Evolutionary conservation across 768 basidiomycete genomes (phyloP), one percentile per base, ranked within the genome.

Genomic region (Bullera alba): DNA sequence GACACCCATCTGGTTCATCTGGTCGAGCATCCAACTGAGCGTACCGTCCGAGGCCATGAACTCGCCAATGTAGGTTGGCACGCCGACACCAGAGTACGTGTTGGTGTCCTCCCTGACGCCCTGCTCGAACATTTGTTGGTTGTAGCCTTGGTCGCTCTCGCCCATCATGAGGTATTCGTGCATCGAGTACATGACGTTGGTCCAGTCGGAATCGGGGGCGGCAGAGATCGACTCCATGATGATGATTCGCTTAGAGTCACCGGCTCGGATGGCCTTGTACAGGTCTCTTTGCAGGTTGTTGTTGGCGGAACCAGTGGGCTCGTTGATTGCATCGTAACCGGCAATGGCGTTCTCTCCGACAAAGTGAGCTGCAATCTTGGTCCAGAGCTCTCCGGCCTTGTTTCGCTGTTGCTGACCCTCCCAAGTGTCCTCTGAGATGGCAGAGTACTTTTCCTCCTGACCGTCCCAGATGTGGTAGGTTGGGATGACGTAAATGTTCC

Each of bases 141-240:
- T 66, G 36, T 39, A 44, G 16, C 42, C 23, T 27, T 48, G 43
- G 52, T 63, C 54, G 27, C 42, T 19, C 42, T 43, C 53, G 14
- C 48, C 58, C 65, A 67, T 67, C 61, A 67, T 60, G 42, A 51
- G 38, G 58, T 67, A 67, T 47, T 67, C 65, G 60, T 67, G 65
- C 53, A 61, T 56, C 5, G 57, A 59, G 62, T 67, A 67, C 27
- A 63, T 51, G 55, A 67, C 60, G 57, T 67, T 63, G 48, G 59
- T 64, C 65, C 65, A 67, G 34, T 59, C 60, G 53, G 58, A 60
- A 12, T 56, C 42, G 21, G 65, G 65, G 48, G 64, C 49, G 52
- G 62, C 58, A 14, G 51, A 53, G 58, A 67, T 63, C 14, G 57
- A 59, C 27, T 63, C 65, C 54, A 54, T 55, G 50, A 67, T 54